phyloP scores from a whole-genome alignment of 176 grass and related monocot genomes.

The Otatea glauca region DNA sequence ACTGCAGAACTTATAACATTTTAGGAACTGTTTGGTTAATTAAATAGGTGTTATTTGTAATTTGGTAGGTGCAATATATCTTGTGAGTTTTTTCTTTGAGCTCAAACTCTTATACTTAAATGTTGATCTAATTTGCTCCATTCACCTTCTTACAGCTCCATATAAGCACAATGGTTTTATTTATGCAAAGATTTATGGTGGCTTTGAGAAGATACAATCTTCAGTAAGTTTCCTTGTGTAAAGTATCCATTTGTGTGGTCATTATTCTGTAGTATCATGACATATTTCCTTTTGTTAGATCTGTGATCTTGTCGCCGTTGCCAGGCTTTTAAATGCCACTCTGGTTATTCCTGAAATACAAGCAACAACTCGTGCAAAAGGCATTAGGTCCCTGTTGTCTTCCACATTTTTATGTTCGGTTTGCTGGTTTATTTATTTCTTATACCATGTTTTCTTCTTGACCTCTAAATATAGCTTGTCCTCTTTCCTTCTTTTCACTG shows the following conservation, averaged over 20 bases:
- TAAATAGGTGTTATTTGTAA: conserved; percentile 1
- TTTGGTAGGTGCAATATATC: conserved; percentile 19
- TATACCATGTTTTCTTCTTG: conserved; percentile 22
- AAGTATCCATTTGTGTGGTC: conserved; percentile 25
- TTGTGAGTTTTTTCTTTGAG: not conserved
- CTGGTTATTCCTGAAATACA: conserved; percentile 97
- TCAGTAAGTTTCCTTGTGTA: conserved; percentile 72
- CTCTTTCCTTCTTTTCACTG: conserved; percentile 31
- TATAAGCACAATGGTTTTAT: conserved; percentile 81
- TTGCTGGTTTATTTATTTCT: conserved; percentile 27
- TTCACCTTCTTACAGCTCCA: conserved; percentile 63
- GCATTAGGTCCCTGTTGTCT: conserved; percentile 67
- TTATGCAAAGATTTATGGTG: conserved; percentile 97
- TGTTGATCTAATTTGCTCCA: conserved; percentile 15
- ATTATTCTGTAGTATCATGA: conserved; percentile 42
- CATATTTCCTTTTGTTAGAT: conserved; percentile 73
- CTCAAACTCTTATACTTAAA: conserved; percentile 33
- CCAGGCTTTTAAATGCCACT: conserved; percentile 96
- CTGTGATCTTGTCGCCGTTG: conserved; percentile 90
- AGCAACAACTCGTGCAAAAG: conserved; percentile 87
- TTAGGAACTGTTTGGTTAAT: conserved; percentile 29
- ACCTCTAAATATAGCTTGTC: conserved; percentile 27
- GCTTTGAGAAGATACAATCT: conserved; percentile 96
- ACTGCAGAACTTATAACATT: conserved; percentile 1
- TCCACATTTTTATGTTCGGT: conserved; percentile 25